A percentile compares a stretch with the other conserved stretches of the same genome.
These are phyloP conservation scores for Colletotrichum orchidophilum DNA, from an alignment of 2,329 filamentous ascomycete species.

Conservation along the genomic window DNA sequence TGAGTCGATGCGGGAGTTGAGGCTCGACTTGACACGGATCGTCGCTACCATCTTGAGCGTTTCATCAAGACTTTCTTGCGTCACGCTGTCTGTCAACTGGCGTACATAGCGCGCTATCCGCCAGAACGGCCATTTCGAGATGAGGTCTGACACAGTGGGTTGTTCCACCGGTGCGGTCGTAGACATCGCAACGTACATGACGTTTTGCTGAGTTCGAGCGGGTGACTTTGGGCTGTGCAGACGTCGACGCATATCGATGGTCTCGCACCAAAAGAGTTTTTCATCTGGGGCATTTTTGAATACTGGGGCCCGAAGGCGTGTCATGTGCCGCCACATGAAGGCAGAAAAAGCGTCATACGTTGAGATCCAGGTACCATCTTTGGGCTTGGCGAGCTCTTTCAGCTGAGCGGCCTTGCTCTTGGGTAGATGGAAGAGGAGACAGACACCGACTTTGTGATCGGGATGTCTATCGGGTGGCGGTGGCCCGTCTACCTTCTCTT, in stretches of 20 bases:
- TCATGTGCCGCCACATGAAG: slow-evolving; percentile 51
- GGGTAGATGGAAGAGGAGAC: slow-evolving; percentile 53
- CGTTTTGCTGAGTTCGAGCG: slow-evolving; percentile 48
- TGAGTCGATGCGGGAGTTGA: slow-evolving; percentile 45
- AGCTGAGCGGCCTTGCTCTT: slow-evolving; percentile 52
- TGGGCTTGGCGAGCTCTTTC: slow-evolving; percentile 46
- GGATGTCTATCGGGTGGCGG: slow-evolving; percentile 41
- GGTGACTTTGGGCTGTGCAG: slow-evolving; percentile 37
- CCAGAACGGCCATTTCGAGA: slow-evolving; percentile 46
- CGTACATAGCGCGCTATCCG: slow-evolving; percentile 50
- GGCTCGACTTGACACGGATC: slow-evolving; percentile 46
- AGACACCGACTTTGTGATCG: slow-evolving; percentile 37
- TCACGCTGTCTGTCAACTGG: slow-evolving; percentile 46
- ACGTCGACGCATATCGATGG: slow-evolving; percentile 34
- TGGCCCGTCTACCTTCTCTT: slow-evolving; percentile 44
- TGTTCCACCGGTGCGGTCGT: slow-evolving; percentile 39
- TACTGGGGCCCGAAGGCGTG: slow-evolving; percentile 44
- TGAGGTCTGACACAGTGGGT: slow-evolving; percentile 44
- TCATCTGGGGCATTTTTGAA: slow-evolving; percentile 43
- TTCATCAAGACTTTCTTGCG: slow-evolving; percentile 43
- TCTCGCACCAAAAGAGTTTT: slow-evolving; percentile 35
- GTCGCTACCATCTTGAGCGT: slow-evolving; percentile 44
- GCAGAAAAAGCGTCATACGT: slow-evolving; percentile 56
- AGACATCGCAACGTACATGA: slow-evolving; percentile 42
- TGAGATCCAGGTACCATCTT: slow-evolving; percentile 51